Percentiles rank a stretch among this genome's conserved stretches.
These are phyloP conservation scores for Henckelia pumila DNA, from an alignment of 257 asterid species.

Conservation along the genomic window DNA sequence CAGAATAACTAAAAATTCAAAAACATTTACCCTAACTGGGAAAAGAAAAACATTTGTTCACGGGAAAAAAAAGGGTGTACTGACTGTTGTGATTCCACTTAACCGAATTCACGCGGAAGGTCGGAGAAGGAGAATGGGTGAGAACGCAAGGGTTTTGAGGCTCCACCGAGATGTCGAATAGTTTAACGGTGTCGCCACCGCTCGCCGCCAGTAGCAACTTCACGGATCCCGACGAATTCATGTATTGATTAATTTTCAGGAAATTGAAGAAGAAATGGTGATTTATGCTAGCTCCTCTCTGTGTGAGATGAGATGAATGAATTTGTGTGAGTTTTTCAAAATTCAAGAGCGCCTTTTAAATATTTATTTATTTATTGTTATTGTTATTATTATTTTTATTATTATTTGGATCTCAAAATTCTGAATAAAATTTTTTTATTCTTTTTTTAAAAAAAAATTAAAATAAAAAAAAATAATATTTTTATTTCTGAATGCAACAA, in stretches of 20 bases:
- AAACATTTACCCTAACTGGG: slow-evolving; percentile 3
- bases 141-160: slow-evolving; percentile 83
- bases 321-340: neutral
- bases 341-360: neutral
- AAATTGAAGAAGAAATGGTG: slow-evolving; percentile 17
- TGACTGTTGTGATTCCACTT: slow-evolving; percentile 98
- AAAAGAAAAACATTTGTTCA: neutral
- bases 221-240: slow-evolving; percentile 64
- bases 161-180: slow-evolving; percentile 82
- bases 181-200: slow-evolving; percentile 93
- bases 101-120: slow-evolving; percentile 70
- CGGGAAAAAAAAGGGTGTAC: slow-evolving; percentile 21
- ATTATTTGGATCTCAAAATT: too few species aligned
- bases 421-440: too few species aligned
- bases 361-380: too few species aligned
- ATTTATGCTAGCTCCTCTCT: neutral
- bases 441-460: too few species aligned
- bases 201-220: slow-evolving; percentile 65
- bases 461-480: too few species aligned
- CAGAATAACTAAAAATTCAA: slow-evolving; percentile 10
- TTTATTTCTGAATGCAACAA: neutral
- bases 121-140: slow-evolving; percentile 70
- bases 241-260: slow-evolving; percentile 17
- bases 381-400: too few species aligned
- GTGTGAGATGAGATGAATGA: neutral